Evolutionary conservation across 2,329 filamentous ascomycete genomes (phyloP), one percentile per base, ranked within the genome.

Genomic region (Arthrinium phaeospermum): DNA sequence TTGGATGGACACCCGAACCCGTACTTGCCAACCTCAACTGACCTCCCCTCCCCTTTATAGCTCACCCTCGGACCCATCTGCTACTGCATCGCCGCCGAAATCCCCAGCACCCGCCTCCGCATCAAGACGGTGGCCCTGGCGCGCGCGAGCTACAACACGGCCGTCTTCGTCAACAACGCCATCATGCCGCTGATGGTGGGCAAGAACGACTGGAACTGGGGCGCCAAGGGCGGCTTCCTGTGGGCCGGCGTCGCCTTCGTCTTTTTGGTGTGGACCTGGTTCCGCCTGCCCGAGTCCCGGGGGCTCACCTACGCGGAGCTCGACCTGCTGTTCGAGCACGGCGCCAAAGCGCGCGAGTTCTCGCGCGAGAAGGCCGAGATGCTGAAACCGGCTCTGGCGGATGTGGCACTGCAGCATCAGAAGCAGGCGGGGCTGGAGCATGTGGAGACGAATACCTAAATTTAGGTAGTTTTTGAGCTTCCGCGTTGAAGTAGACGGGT

Each of bases 151-250:
- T 73, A 73, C 69, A 71, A 71, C 44, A 67, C 41, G 37, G 49
- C 49, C 19, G 69, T 69, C 1, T 73, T 69, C 51, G 34, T 69
- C 47, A 71, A 71, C 51, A 69, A 73, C 45, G 45, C 69, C 34
- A 57, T 71, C 44, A 73, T 73, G 72, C 67, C 72, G 22, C 69
- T 69, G 49, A 73, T 73, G 41, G 72, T 73, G 8, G 64, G 64
- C 44, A 46, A 49, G 41, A 69, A 69, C 44, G 64, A 71, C 22
- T 71, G 69, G 72, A 69, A 69, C 49, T 73, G 72, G 72, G 69
- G 67, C 22, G 69, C 67, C 30, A 71, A 73, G 44, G 69, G 72
- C 3, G 67, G 64, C 19, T 73, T 73, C 46, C 47, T 73, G 64
- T 73, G 72, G 69, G 72, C 72, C 5, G 72, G 72, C 14, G 61